Evolutionary conservation across 2,329 filamentous ascomycete genomes (phyloP), one percentile per base, ranked within the genome.

Genomic region (Penicillium sp.): DNA sequence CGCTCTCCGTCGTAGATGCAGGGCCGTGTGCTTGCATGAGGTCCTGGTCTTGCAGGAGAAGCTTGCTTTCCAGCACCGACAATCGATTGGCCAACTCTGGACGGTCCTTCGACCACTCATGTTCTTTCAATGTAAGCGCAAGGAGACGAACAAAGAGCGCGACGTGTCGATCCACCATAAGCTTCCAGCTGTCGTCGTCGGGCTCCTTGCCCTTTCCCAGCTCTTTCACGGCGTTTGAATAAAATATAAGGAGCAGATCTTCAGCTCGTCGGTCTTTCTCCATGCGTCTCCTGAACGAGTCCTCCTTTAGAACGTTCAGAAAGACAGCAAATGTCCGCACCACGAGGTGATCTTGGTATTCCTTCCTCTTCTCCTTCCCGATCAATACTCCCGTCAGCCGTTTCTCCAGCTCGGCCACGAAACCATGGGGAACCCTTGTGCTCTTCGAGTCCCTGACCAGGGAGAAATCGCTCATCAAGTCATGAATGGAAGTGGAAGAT

Each of bases 301-400:
- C 84, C 55, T 95, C 89, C 60, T 92, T 96, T 68, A 99, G 88
- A 49, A 89, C 87, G 51, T 92, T 96, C 67, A 96, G 86, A 56
- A 95, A 95, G 57, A 89, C 88, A 47, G 89, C 93, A 73, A 99
- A 99, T 2, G 89, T 95, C 54, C 92, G 82, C 74, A 95, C 96
- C 57, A 99, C 86, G 22, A 86, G 77, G n/a, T 88, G 78, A 75
- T 99, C 93, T 65, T 87, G 88, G 72, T 87, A 99, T 64, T 95
- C 93, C 12, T 88, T 89, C 65, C 92, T 80, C 59, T 79, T 84
- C 73, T 97, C 93, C 53, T 79, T 87, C 33, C 91, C 90, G 61
- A 86, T 82, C 61, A 97, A 73, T 43, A 95, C 86, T 28, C 85
- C 85, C 50, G 87, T 86, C 67, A 95, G 81, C 54, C 90, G 81